Conservation (phyloP, 768 basidiomycete species). For the Amanita pseudoporphyria region DNA sequence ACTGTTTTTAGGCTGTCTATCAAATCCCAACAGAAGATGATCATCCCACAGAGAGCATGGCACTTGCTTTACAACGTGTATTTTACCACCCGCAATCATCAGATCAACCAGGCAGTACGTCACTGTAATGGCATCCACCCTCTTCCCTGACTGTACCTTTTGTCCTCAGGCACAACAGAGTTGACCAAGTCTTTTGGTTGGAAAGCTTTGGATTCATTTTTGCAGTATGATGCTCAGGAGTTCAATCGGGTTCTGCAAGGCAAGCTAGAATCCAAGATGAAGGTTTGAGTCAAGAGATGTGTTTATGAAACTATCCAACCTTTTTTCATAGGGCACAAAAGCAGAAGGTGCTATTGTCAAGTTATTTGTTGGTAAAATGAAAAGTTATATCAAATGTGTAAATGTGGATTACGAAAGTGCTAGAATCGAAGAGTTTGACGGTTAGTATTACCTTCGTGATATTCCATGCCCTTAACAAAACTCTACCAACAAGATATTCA, state of each 20-base stretch:
- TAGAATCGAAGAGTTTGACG: conserved; percentile 92
- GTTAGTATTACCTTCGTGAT: conserved; percentile 26
- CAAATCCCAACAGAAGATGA: conserved; percentile 99
- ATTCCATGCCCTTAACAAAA: not conserved
- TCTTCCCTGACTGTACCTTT: no score
- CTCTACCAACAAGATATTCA: conserved; percentile 67
- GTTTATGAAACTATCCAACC: conserved; percentile 6
- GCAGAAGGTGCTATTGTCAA: conserved; percentile 93
- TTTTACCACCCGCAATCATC: conserved; percentile 98
- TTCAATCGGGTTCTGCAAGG: conserved; percentile 97
- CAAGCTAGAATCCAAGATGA: conserved; percentile 98
- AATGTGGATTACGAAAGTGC: conserved; percentile 96
- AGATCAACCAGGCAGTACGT: conserved; percentile 91
- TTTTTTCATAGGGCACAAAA: conserved; percentile 58
- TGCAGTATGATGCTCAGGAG: conserved; percentile 99
- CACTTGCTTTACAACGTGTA: conserved; percentile 90
- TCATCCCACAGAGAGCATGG: conserved; percentile 85
- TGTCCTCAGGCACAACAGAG: conserved; percentile 78
- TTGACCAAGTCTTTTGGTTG: conserved; percentile 98
- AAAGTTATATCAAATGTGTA: conserved; percentile 98
- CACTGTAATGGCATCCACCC: no score
- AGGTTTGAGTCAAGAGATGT: conserved; percentile 39
- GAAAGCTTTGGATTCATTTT: conserved; percentile 98
- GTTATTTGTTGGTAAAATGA: conserved; percentile 98
- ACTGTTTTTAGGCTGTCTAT: conserved; percentile 74